Evolutionary conservation across 495 filamentous ascomycete genomes (phyloP).

Genomic region (Aspergillus affinis): DNA sequence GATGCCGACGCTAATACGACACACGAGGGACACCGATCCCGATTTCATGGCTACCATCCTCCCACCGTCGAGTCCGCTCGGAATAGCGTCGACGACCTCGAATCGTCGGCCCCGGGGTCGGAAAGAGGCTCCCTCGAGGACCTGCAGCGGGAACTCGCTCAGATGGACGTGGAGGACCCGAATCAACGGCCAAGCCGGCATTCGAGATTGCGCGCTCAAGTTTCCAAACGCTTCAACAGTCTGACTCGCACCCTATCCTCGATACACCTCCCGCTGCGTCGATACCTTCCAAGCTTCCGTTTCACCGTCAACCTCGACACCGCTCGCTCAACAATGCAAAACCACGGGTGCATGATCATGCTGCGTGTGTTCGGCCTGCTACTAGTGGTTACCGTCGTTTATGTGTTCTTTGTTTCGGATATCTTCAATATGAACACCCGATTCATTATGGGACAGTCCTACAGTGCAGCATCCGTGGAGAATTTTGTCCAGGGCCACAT

Average conservation of each 20-base stretch:
- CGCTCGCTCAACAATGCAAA: slow-evolving; percentile 28
- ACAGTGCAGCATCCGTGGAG: slow-evolving; percentile 61
- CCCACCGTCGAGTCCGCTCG: slow-evolving; percentile 74
- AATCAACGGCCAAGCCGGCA: slow-evolving; percentile 41
- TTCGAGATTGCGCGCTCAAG: slow-evolving; percentile 41
- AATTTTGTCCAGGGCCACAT: slow-evolving; percentile 68
- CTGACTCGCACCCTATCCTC: slow-evolving; percentile 56
- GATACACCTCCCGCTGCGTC: slow-evolving; percentile 53
- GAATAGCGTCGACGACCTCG: slow-evolving; percentile 58
- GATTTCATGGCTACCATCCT: slow-evolving; percentile 60
- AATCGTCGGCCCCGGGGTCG: slow-evolving; percentile 42
- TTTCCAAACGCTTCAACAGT: slow-evolving; percentile 56
- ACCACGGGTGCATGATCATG: slow-evolving; percentile 57
- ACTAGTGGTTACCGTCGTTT: slow-evolving; percentile 72
- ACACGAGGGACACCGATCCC: slow-evolving; percentile 23
- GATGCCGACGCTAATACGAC: slow-evolving; percentile 33
- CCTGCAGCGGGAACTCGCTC: slow-evolving; percentile 76
- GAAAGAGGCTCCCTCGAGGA: slow-evolving; percentile 53
- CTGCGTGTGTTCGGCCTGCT: slow-evolving; percentile 72
- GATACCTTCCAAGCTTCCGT: slow-evolving; percentile 44
- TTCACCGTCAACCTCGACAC: slow-evolving; percentile 36
- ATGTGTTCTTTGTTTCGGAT: slow-evolving; percentile 80
- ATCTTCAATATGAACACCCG: slow-evolving; percentile 58
- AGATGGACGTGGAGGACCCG: slow-evolving; percentile 86
- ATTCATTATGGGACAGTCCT: slow-evolving; percentile 43